Percentiles rank a stretch among this genome's conserved stretches.
phyloP scores from a whole-genome alignment of 495 filamentous ascomycete genomes.

The Saxophila tyrrhenica region DNA sequence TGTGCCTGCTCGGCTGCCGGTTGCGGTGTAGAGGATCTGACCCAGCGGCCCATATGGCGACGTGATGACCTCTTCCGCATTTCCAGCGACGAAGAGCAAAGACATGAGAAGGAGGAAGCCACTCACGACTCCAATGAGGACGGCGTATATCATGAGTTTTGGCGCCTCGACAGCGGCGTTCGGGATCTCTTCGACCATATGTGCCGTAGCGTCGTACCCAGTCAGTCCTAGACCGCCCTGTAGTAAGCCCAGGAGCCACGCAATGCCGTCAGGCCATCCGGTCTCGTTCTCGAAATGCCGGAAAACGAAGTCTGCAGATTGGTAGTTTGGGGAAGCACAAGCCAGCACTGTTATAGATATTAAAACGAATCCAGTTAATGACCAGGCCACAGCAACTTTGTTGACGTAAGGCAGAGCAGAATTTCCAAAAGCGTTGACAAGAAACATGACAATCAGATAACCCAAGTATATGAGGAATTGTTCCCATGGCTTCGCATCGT shows the following conservation, averaged over 20 bases:
- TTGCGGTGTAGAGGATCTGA: slow-evolving; percentile 61
- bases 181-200: slow-evolving; percentile 52
- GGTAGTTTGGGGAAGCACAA: slow-evolving; percentile 50
- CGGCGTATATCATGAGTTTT: slow-evolving; percentile 61
- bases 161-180: slow-evolving; percentile 54
- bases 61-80: slow-evolving; percentile 47
- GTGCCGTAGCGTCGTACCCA: slow-evolving; percentile 41
- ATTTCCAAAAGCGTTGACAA: slow-evolving; percentile 59
- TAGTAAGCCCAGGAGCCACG: slow-evolving; percentile 43
- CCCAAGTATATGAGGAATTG: slow-evolving; percentile 64
- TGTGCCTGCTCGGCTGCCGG: slow-evolving; percentile 49
- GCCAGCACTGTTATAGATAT: slow-evolving; percentile 57
- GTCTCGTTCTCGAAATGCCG: slow-evolving; percentile 36
- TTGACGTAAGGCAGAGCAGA: slow-evolving; percentile 52
- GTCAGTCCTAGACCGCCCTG: slow-evolving; percentile 45
- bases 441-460: slow-evolving; percentile 47
- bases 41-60: slow-evolving; percentile 54
- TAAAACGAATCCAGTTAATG: slow-evolving; percentile 52
- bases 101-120: slow-evolving; percentile 58
- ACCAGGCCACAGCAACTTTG: slow-evolving; percentile 55
- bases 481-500: slow-evolving; percentile 51
- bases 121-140: slow-evolving; percentile 55
- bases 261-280: slow-evolving; percentile 44
- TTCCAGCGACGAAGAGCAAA: slow-evolving; percentile 52
- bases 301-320: slow-evolving; percentile 46